phyloP scores from a whole-genome alignment of 805 yeast species.

The Candida germanica region DNA sequence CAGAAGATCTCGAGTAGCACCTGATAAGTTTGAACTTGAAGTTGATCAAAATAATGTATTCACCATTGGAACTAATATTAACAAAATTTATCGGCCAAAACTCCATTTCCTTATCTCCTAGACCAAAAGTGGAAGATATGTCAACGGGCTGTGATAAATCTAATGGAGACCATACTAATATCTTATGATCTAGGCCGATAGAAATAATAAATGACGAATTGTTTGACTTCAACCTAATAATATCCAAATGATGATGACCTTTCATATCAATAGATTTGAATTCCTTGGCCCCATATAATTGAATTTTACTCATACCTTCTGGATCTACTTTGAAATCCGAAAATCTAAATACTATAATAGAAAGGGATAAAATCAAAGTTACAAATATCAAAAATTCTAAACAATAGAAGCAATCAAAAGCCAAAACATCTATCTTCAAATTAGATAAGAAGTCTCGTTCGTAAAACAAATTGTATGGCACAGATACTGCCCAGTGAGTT shows the following conservation, averaged over 20 bases:
- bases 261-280: conserved; percentile 32
- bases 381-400: conserved; percentile 55
- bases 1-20: conserved; percentile 56
- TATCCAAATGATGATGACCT: conserved; percentile 59
- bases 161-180: conserved; percentile 73
- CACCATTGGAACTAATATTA: conserved; percentile 57
- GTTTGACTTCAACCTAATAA: conserved; percentile 58
- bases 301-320: conserved; percentile 11
- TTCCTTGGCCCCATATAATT: conserved; percentile 16
- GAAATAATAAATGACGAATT: conserved; percentile 63
- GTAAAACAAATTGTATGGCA: conserved; percentile 16
- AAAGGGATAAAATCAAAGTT: conserved; percentile 47
- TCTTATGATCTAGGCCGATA: conserved; percentile 69
- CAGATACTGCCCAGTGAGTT: conserved; percentile 20
- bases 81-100: conserved; percentile 64
- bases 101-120: conserved; percentile 20
- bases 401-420: conserved; percentile 35
- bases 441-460: conserved; percentile 2
- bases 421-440: conserved; percentile 9
- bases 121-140: conserved; percentile 28
- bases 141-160: conserved; percentile 21
- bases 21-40: conserved; percentile 48
- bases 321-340: conserved; percentile 14
- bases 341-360: conserved; percentile 17
- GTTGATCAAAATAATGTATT: conserved; percentile 53